Conservation (phyloP, 495 filamentous ascomycete species). For the Penicillium alfredii region DNA sequence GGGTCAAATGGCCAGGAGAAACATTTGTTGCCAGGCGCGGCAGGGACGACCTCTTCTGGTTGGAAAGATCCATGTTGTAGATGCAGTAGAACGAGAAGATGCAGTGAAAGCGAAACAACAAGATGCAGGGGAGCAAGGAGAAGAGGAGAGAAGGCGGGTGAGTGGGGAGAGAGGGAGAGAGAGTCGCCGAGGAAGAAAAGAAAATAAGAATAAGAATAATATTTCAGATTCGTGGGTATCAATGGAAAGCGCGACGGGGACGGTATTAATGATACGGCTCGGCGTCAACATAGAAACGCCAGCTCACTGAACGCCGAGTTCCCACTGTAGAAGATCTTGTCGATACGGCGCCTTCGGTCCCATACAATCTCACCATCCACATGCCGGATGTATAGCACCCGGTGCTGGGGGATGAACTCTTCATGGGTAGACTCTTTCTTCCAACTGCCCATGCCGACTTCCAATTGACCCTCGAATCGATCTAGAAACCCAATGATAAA, state of each 20-base stretch:
- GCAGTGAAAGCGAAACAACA: background rate
- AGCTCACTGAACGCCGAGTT: slow-evolving; percentile 35
- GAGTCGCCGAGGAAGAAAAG: background rate
- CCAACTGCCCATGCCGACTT: slow-evolving; percentile 60
- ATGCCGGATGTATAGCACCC: slow-evolving; percentile 66
- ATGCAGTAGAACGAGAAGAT: background rate
- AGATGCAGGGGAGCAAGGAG: background rate
- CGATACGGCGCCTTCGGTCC: slow-evolving; percentile 52
- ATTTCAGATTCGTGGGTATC: background rate
- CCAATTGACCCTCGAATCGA: slow-evolving; percentile 59
- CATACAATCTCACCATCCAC: slow-evolving; percentile 47
- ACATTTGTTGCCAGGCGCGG: slow-evolving; percentile 16
- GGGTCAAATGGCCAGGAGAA: slow-evolving; percentile 1
- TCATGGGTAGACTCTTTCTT: slow-evolving; percentile 72
- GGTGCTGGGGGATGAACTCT: slow-evolving; percentile 79
- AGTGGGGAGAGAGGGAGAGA: background rate
- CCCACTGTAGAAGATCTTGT: slow-evolving; percentile 54
- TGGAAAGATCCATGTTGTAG: slow-evolving; percentile 15
- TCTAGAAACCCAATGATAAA: slow-evolving; percentile 73
- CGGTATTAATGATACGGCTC: too few relatives aligned
- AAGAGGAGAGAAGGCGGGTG: background rate
- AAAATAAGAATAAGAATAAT: background rate
- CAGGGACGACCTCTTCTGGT: slow-evolving; percentile 9
- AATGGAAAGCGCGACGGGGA: slow-evolving; percentile 7
- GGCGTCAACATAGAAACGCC: slow-evolving; percentile 23